Evolutionary conservation across 2,329 filamentous ascomycete species (phyloP).

Genomic region (Talaromyces pinophilus): DNA sequence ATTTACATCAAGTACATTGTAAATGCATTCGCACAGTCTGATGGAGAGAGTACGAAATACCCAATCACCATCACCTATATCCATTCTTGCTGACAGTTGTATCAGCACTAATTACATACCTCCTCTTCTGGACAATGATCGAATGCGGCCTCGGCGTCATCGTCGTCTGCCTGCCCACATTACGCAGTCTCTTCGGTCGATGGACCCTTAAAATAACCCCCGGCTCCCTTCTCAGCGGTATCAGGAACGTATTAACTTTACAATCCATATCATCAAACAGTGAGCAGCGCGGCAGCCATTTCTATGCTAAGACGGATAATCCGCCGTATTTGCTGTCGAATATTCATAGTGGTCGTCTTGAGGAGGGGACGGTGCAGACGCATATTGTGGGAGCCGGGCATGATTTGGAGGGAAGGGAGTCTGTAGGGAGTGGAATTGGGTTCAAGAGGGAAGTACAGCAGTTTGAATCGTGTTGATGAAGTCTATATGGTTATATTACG

Average conservation of each 20-base stretch:
- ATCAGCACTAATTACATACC: neutral
- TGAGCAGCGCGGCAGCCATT: neutral
- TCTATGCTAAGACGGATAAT: neutral
- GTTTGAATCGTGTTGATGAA: neutral
- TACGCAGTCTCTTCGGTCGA: neutral
- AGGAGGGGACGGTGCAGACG: neutral
- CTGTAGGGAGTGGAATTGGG: neutral
- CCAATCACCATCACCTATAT: too few relatives aligned
- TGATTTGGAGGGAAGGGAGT: neutral
- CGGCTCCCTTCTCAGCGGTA: neutral
- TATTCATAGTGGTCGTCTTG: neutral
- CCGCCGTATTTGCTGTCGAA: neutral
- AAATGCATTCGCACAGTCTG: neutral
- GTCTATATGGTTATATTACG: neutral
- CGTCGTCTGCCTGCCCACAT: neutral
- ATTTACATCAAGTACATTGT: neutral
- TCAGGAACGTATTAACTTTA: neutral
- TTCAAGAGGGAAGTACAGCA: neutral
- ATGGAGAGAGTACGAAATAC: neutral
- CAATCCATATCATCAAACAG: neutral
- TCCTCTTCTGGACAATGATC: neutral
- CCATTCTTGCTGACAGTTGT: neutral
- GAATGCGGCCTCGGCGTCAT: neutral
- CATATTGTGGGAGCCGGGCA: neutral
- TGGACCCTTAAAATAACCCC: neutral